Evolutionary conservation across 805 yeast genomes (phyloP).

Genomic region (Kodamaea kaohsiungensis): DNA sequence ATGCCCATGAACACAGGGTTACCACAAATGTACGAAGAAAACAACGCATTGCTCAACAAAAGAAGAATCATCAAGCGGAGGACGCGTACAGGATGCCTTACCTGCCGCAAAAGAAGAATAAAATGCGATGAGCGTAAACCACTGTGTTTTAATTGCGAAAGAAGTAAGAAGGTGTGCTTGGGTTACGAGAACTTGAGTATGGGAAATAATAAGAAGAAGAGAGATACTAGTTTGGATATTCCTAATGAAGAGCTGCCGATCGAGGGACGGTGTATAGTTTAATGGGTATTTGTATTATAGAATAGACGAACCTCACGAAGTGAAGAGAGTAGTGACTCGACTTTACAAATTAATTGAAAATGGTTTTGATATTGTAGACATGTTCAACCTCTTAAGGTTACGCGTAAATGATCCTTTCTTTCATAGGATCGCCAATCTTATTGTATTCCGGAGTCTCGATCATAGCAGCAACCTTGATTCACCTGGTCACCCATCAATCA

Average conservation of each 20-base stretch:
- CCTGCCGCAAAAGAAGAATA: constrained; percentile 68
- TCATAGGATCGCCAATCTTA: too few species aligned
- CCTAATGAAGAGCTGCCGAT: neutral
- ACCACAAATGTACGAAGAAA: constrained; percentile 20
- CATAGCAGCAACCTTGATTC: too few species aligned
- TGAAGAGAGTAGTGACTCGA: neutral
- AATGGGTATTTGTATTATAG: constrained; percentile 1
- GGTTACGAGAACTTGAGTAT: constrained; percentile 51
- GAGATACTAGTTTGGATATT: constrained; percentile 1
- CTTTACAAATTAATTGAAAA: neutral
- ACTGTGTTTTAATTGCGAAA: constrained; percentile 65
- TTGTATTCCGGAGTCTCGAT: too few species aligned
- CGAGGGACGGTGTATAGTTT: constrained; percentile 7
- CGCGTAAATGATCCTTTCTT: too few species aligned
- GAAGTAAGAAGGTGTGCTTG: constrained; percentile 62
- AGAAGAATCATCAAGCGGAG: constrained; percentile 55
- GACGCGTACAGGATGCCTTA: constrained; percentile 74
- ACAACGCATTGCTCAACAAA: constrained; percentile 34
- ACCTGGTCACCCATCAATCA: too few species aligned
- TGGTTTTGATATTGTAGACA: neutral
- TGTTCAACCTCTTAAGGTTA: too few species aligned
- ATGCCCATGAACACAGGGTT: constrained; percentile 3
- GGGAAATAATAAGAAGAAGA: constrained; percentile 4
- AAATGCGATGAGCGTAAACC: constrained; percentile 79
- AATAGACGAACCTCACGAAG: neutral